Evolutionary conservation across 768 basidiomycete species (phyloP).

Genomic region (Vishniacozyma victoriae): DNA sequence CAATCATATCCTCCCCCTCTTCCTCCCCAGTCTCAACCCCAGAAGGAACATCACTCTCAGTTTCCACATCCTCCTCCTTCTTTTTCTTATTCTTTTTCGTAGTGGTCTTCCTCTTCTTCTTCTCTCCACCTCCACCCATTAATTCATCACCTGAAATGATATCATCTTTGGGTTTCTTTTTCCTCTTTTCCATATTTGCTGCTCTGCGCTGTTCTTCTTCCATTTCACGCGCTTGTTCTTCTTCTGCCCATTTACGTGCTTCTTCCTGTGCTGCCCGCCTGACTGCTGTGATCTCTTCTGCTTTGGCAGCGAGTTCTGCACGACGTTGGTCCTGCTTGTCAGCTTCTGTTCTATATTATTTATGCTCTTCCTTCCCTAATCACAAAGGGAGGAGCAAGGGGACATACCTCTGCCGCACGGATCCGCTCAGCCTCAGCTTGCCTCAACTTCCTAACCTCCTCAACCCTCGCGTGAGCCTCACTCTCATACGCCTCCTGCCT

Average conservation of each 20-base stretch:
- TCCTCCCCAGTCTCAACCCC: conserved; percentile 8
- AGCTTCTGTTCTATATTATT: neutral
- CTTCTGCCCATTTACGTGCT: conserved; percentile 36
- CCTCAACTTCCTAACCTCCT: conserved; percentile 67
- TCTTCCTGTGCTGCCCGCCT: conserved; percentile 54
- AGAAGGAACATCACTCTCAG: conserved; percentile 8
- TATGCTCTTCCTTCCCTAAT: neutral
- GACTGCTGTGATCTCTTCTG: conserved; percentile 72
- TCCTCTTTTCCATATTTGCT: conserved; percentile 25
- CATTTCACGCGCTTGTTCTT: conserved; percentile 38
- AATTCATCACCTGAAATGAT: conserved; percentile 79
- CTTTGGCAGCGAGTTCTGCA: conserved; percentile 57
- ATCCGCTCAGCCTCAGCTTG: conserved; percentile 70
- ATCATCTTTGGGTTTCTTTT: conserved; percentile 60
- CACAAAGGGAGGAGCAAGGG: neutral
- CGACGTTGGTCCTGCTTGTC: conserved; percentile 25
- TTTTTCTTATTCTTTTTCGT: conserved; percentile 30
- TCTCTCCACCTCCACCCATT: conserved; percentile 52
- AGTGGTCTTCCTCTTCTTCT: conserved; percentile 21
- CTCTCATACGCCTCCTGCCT: conserved; percentile 66
- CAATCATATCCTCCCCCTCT: conserved; percentile 13
- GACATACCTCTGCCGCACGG: conserved; percentile 50
- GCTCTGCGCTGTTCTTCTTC: conserved; percentile 60
- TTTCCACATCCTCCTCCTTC: conserved; percentile 12
- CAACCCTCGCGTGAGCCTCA: conserved; percentile 66